Base-by-base conservation (phyloP, 306 rosid species). In the Ormosia emarginata region DNA sequence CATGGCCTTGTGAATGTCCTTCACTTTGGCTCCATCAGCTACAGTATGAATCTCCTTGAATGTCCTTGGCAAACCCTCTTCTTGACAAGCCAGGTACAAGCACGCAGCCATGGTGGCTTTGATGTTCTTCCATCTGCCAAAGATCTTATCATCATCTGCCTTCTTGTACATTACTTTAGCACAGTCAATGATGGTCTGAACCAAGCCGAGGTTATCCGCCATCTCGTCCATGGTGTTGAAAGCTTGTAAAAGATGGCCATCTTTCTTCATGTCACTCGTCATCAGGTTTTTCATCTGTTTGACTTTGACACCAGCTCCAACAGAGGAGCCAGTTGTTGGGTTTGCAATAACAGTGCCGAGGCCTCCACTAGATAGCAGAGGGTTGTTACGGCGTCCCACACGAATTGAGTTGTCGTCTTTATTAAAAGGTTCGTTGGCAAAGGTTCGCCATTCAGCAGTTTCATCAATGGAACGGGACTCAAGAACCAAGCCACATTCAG, bases 401-500 rank as follows among this genome's bases (percentile, higher is more conserved):
- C n/a, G n/a, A n/a, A n/a, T n/a, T n/a, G n/a, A n/a, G n/a, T n/a
- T n/a, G n/a, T n/a, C n/a, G n/a, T n/a, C n/a, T n/a, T n/a, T n/a
- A n/a, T n/a, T n/a, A n/a, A n/a, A n/a, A n/a, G n/a, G n/a, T 6
- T 30, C 24, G 12, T 81, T 67, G 15, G 49, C 61, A 6, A 81
- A 81, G 30, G 7, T 15, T 10, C 79, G 74, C 85, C 85, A 74
- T 55, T 81, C 85, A 3, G 75, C 13, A 1, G 12, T 39, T 7
- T 57, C 44, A 32, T 66, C 79, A 13, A 68, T 50, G 67, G 2
- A 32, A 6, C 4, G 14, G 8, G 71, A 34, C 8, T 55, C 69
- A 4, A 83, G 80, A n/a, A 83, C 37, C 0, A 78, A 4, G 13
- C 87, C 83, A 62, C 87, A 72, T 5, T 53, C 66, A 7, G 58